Conservation (phyloP, 2,329 filamentous ascomycete genomes). For the Trichoderma simmonsii region DNA sequence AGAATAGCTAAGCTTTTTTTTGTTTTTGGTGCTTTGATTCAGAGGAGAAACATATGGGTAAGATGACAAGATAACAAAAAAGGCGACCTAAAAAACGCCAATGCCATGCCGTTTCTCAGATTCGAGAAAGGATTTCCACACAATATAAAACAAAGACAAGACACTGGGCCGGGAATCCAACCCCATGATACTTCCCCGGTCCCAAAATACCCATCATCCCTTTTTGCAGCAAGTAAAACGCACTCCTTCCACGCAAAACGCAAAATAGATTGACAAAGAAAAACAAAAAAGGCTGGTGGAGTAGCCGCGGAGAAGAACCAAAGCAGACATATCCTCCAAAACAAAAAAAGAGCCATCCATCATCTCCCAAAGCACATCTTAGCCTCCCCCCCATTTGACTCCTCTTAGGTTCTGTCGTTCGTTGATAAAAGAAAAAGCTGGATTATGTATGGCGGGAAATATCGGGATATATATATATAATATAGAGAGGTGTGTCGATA, state of each 20-base stretch:
- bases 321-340: background rate
- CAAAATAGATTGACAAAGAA: background rate
- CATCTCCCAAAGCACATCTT: background rate
- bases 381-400: background rate
- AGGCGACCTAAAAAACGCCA: background rate
- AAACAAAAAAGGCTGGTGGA: slow-evolving; percentile 1
- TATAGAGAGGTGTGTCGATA: background rate
- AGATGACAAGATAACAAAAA: slow-evolving; percentile 12
- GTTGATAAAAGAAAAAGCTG: background rate
- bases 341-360: background rate
- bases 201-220: background rate
- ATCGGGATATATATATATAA: background rate
- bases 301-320: background rate
- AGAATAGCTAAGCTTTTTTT: background rate
- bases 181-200: background rate
- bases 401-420: background rate
- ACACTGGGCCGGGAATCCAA: background rate
- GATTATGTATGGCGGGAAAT: slow-evolving; percentile 2
- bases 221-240: background rate
- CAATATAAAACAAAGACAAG: background rate
- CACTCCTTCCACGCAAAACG: background rate
- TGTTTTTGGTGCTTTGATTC: background rate
- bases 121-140: slow-evolving; percentile 21
- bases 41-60: background rate
- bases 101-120: slow-evolving; percentile 16